These are phyloP conservation scores for Suhomyces terraborum DNA, from an alignment of 1,139 yeast species.

Conservation along the genomic window DNA sequence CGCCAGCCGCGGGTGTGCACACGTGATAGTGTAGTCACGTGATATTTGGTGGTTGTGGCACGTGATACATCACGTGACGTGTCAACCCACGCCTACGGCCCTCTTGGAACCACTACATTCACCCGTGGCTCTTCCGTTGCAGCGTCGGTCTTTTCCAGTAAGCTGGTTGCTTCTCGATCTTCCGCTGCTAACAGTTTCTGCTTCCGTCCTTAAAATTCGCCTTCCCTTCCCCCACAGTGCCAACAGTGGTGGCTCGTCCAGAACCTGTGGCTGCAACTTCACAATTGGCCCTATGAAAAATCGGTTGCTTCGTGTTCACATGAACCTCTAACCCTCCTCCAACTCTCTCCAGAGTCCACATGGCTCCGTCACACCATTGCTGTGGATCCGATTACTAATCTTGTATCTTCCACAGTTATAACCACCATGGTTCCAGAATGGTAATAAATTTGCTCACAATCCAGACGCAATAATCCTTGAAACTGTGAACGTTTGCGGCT, in stretches of 20 bases:
- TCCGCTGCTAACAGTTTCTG: background rate
- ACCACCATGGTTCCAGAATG: constrained; percentile 10
- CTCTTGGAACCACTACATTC: background rate
- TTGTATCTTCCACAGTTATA: background rate
- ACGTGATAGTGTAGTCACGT: background rate
- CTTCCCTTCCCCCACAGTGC: background rate
- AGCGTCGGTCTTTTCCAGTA: too few relatives aligned
- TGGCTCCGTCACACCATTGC: background rate
- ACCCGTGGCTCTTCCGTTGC: background rate
- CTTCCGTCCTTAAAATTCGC: background rate
- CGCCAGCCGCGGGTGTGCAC: background rate
- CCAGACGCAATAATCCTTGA: too few relatives aligned
- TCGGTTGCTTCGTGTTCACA: too few relatives aligned
- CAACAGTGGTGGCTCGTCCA: constrained; percentile 4
- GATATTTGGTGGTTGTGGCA: background rate
- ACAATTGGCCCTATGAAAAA: background rate
- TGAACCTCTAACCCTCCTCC: too few relatives aligned
- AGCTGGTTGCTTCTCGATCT: background rate
- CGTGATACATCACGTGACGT: background rate
- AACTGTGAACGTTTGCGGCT: too few relatives aligned
- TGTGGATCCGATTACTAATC: constrained; percentile 1
- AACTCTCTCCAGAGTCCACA: too few relatives aligned
- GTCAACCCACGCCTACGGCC: background rate
- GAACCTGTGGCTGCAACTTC: background rate
- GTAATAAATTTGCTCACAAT: constrained; percentile 12